Conservation (phyloP, 441 rosid genomes). For the Kokia cookei region DNA sequence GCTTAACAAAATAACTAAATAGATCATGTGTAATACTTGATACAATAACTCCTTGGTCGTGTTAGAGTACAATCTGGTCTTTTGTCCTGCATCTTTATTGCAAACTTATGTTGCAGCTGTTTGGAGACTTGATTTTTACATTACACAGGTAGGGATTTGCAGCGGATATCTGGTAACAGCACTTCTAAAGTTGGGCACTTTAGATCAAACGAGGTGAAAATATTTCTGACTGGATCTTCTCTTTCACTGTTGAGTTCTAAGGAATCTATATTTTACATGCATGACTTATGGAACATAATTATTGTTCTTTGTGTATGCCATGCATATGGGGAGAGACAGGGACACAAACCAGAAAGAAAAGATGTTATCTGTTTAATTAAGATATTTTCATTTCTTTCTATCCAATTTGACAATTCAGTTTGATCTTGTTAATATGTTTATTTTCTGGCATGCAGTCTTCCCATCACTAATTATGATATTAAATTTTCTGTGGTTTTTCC, state of each 20-base stretch:
- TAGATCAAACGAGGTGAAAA: conserved; percentile 72
- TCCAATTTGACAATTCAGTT: not conserved
- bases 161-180: conserved; percentile 67
- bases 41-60: not conserved
- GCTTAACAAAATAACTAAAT: not conserved
- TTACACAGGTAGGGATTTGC: conserved; percentile 96
- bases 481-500: not conserved
- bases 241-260: not conserved
- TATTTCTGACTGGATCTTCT: conserved; percentile 10
- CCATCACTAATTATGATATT: not conserved
- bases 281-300: not conserved
- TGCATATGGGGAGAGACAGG: not conserved
- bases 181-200: conserved; percentile 70
- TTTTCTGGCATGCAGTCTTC: not conserved
- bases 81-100: not conserved
- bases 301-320: not conserved
- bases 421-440: not conserved
- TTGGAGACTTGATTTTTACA: conserved; percentile 33
- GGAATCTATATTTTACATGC: not conserved
- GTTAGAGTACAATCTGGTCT: not conserved
- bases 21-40: not conserved
- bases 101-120: conserved; percentile 5
- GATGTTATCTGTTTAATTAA: not conserved
- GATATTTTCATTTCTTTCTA: not conserved
- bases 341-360: not conserved